Conservation (phyloP, 345 rosid genomes). For the Moricandia moricandioides region DNA sequence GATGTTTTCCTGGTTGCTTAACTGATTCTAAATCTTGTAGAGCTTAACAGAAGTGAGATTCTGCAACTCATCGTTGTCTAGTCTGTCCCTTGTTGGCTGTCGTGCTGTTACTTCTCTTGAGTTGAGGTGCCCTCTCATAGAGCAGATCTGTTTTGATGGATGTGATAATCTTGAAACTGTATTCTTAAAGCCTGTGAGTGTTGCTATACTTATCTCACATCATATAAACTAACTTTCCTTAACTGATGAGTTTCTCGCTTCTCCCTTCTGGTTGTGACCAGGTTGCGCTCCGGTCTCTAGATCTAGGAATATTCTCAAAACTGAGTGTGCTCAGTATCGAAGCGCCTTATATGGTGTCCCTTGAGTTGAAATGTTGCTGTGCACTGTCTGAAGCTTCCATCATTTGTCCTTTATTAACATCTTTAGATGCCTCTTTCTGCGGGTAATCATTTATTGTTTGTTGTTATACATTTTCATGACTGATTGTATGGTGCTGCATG, state of each 20-base stretch:
- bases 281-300: constrained; percentile 83
- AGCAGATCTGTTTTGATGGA: constrained; percentile 84
- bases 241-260: background rate
- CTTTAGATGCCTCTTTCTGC: constrained; percentile 98
- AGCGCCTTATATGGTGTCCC: constrained; percentile 73
- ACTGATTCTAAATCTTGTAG: constrained; percentile 33
- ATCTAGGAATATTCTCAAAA: constrained; percentile 93
- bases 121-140: constrained; percentile 72
- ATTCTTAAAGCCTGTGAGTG: constrained; percentile 80
- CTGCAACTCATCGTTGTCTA: constrained; percentile 67
- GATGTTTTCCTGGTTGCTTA: background rate
- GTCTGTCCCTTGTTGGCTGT: constrained; percentile 92
- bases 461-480: background rate
- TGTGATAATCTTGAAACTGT: constrained; percentile 94
- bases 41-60: constrained; percentile 74
- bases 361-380: constrained; percentile 95
- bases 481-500: background rate
- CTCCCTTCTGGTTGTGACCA: constrained; percentile 35
- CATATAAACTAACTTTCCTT: background rate
- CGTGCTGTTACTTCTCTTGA: constrained; percentile 74
- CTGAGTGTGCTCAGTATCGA: constrained; percentile 64
- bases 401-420: constrained; percentile 71
- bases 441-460: constrained; percentile 40
- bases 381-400: constrained; percentile 75
- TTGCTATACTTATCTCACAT: background rate